These are phyloP conservation scores for Cinnamomum micranthum DNA, from an alignment of 164 flowering plant genomes.

Conservation along the genomic window DNA sequence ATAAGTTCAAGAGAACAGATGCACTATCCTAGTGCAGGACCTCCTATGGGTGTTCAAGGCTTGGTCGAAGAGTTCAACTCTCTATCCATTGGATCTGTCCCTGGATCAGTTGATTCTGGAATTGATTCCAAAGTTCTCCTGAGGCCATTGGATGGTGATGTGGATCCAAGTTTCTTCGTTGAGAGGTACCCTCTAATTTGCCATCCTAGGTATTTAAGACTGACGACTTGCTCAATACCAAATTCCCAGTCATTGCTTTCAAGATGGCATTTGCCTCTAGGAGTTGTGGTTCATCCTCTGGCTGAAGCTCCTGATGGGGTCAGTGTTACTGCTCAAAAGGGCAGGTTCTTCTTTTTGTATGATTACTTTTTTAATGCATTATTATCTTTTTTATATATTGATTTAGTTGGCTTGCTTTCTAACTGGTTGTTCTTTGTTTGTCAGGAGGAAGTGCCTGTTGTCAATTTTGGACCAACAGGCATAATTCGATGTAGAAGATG, in stretches of 20 bases:
- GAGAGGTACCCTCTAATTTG: slow-evolving; percentile 76
- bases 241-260: slow-evolving; percentile 82
- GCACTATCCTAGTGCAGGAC: slow-evolving; percentile 47
- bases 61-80: slow-evolving; percentile 79
- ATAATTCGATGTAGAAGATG: slow-evolving; percentile 94
- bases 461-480: slow-evolving; percentile 77
- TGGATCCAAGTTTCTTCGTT: slow-evolving; percentile 50
- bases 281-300: slow-evolving; percentile 94
- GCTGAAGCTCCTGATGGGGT: slow-evolving; percentile 95
- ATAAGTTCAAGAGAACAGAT: slow-evolving; percentile 27
- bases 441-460: slow-evolving; percentile 91
- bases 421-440: slow-evolving; percentile 10
- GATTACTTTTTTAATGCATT: not conserved
- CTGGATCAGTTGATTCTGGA: slow-evolving; percentile 82
- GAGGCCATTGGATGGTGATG: slow-evolving; percentile 88
- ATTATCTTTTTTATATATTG: not conserved
- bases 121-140: slow-evolving; percentile 69
- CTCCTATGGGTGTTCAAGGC: slow-evolving; percentile 58
- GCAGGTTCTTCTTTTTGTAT: slow-evolving; percentile 1
- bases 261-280: slow-evolving; percentile 97
- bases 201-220: slow-evolving; percentile 63
- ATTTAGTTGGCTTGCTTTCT: slow-evolving; percentile 1
- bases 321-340: slow-evolving; percentile 26
- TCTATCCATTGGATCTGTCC: slow-evolving; percentile 64
- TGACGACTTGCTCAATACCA: slow-evolving; percentile 80